These are phyloP conservation scores for Hordeum marinum DNA, from an alignment of 176 grass and related monocot genomes.

Conservation along the genomic window DNA sequence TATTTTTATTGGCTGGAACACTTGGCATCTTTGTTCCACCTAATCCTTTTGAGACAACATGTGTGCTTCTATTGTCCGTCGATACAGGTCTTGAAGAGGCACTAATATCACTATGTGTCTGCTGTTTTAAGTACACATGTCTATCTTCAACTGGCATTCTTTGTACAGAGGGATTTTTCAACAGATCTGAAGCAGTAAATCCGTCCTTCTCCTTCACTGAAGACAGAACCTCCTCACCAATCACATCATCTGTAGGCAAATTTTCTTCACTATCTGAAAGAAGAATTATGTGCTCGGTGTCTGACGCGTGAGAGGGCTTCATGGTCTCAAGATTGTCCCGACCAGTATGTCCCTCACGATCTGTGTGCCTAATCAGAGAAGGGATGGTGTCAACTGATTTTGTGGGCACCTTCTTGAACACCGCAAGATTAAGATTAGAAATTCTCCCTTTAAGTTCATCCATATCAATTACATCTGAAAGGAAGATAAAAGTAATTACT, in stretches of 20 bases:
- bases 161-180: constrained; percentile 25
- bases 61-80: constrained; percentile 26
- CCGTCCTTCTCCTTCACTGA: constrained; percentile 23
- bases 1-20: constrained; percentile 35
- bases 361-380: constrained; percentile 7
- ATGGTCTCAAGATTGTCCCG: constrained; percentile 23
- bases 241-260: constrained; percentile 25
- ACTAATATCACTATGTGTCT: constrained; percentile 1
- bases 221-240: constrained; percentile 30
- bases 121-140: constrained; percentile 19
- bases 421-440: constrained; percentile 50
- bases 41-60: constrained; percentile 32
- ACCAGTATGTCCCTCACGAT: constrained; percentile 6
- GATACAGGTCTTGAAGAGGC: constrained; percentile 40
- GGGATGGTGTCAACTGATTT: constrained; percentile 14
- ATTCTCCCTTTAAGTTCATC: constrained; percentile 53
- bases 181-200: constrained; percentile 9
- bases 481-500: constrained; percentile 14
- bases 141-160: constrained; percentile 1
- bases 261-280: constrained; percentile 77
- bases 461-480: constrained; percentile 63
- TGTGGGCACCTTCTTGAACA: constrained; percentile 32
- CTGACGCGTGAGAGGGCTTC: constrained; percentile 13
- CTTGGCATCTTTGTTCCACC: constrained; percentile 26
- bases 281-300: constrained; percentile 46